Percentiles rank a stretch among this genome's conserved stretches.
Conservation (phyloP, 257 asterid species). For the Voacanga thouarsii region DNA sequence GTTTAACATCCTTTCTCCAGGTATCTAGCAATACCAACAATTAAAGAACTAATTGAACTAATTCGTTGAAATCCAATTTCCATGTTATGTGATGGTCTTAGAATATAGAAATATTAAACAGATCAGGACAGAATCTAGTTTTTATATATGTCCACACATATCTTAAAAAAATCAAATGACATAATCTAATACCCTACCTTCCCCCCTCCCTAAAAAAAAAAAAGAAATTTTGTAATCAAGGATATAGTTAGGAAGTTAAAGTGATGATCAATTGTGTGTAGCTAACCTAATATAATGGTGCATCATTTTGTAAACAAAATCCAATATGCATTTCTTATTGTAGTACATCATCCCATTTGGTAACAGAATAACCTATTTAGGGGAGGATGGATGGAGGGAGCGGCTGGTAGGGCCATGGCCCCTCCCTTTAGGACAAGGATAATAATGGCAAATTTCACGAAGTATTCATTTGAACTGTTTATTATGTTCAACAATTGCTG, state of each 20-base stretch:
- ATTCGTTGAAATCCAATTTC: not conserved
- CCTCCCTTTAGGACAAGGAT: too few species aligned
- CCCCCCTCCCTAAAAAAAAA: too few species aligned
- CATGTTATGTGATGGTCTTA: not conserved
- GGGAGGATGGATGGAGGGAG: not conserved
- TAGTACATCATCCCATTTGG: not conserved
- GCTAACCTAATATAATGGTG: not conserved
- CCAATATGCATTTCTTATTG: not conserved
- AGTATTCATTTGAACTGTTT: too few species aligned
- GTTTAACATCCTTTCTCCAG: conserved; percentile 81
- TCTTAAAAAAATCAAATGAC: not conserved
- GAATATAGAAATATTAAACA: not conserved
- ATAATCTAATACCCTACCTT: not conserved
- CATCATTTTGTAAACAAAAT: not conserved
- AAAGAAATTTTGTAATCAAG: not conserved
- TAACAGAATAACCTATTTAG: not conserved
- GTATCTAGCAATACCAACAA: conserved; percentile 49
- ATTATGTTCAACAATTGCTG: too few species aligned
- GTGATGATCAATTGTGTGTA: not conserved
- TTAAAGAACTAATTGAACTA: not conserved
- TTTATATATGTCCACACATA: not conserved
- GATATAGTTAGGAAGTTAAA: not conserved
- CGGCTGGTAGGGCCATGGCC: not conserved
- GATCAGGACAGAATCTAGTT: not conserved
- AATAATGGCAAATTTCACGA: too few species aligned